These are phyloP conservation scores for Huntiella moniliformis DNA, from an alignment of 2,329 filamentous ascomycete genomes.

Conservation along the genomic window DNA sequence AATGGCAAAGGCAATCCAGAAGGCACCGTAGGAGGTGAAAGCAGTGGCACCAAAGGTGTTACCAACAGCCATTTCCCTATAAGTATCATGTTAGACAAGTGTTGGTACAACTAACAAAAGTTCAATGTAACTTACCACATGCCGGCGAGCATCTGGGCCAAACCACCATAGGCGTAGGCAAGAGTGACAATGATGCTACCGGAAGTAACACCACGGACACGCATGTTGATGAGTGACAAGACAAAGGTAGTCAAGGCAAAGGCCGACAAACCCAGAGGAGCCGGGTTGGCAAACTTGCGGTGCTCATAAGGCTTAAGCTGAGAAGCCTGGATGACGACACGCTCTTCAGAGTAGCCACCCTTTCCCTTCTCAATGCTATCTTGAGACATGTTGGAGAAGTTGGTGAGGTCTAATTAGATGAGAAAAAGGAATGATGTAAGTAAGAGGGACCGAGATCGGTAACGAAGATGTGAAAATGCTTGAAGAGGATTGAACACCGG, in stretches of 20 bases:
- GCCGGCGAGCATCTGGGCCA: conserved; percentile 62
- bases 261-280: conserved; percentile 55
- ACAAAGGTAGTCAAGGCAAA: conserved; percentile 75
- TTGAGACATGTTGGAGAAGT: conserved; percentile 11
- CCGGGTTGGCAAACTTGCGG: conserved; percentile 63
- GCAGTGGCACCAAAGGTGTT: conserved; percentile 77
- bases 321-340: conserved; percentile 40
- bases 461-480: neutral
- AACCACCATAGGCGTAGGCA: conserved; percentile 58
- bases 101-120: neutral
- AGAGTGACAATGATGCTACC: conserved; percentile 51
- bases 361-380: conserved; percentile 11
- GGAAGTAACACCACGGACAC: conserved; percentile 35
- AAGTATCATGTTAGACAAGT: neutral
- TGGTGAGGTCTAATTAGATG: conserved; percentile 9
- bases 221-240: conserved; percentile 55
- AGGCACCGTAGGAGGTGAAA: conserved; percentile 64
- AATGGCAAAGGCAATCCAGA: conserved; percentile 63
- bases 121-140: conserved; percentile 49
- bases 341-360: conserved; percentile 9
- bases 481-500: conserved; percentile 2
- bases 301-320: conserved; percentile 42
- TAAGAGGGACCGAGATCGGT: conserved; percentile 6
- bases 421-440: conserved; percentile 5
- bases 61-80: conserved; percentile 68